phyloP scores from a whole-genome alignment of 2,329 filamentous ascomycete genomes.

The Lasiodiplodia theobromae region DNA sequence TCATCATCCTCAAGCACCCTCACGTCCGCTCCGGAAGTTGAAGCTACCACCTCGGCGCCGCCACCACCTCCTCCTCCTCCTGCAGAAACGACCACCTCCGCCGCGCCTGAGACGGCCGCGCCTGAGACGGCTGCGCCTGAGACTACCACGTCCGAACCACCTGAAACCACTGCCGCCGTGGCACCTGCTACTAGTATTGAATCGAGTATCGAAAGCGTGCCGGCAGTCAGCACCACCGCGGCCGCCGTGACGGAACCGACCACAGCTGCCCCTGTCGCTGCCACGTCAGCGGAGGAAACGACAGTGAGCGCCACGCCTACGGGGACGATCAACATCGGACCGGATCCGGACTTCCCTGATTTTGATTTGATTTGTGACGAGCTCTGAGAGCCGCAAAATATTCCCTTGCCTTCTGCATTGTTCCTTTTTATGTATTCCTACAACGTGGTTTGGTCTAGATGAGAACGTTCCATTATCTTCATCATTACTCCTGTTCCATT shows the following conservation, averaged over 20 bases:
- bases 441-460: background rate
- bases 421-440: slow-evolving; percentile 1
- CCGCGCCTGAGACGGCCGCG: background rate
- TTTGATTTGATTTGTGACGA: slow-evolving; percentile 48
- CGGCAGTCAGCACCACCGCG: background rate
- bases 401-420: background rate
- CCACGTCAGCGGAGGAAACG: slow-evolving; percentile 7
- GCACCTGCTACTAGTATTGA: slow-evolving; percentile 1
- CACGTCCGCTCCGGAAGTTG: background rate
- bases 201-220: background rate
- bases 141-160: background rate
- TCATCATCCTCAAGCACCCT: slow-evolving; percentile 1
- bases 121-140: background rate
- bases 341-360: slow-evolving; percentile 47
- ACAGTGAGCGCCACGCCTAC: slow-evolving; percentile 32
- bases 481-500: too few relatives aligned
- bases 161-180: slow-evolving; percentile 5
- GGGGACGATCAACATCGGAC: slow-evolving; percentile 44
- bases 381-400: slow-evolving; percentile 10
- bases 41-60: slow-evolving; percentile 9
- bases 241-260: background rate
- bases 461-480: too few relatives aligned
- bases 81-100: background rate
- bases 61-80: background rate
- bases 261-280: background rate